Evolutionary conservation across 164 flowering plant genomes (phyloP).

Genomic region (Vitis cinerea): DNA sequence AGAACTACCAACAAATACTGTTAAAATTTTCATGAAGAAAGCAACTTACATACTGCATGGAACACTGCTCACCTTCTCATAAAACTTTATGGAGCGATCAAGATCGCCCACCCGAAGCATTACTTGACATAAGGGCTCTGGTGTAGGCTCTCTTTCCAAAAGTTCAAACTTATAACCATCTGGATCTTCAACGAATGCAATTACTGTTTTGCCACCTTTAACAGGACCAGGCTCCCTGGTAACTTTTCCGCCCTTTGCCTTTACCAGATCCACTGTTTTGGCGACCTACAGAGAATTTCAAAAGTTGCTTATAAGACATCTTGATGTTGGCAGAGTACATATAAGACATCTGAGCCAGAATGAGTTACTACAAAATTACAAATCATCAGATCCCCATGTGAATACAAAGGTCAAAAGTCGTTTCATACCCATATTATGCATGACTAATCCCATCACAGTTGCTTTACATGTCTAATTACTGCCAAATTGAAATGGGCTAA

Average conservation of each 20-base stretch:
- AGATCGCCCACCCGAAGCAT: slow-evolving; percentile 56
- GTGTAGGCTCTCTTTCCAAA: slow-evolving; percentile 30
- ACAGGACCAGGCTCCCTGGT: slow-evolving; percentile 42
- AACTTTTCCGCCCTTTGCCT: slow-evolving; percentile 48
- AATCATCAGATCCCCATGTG: too few species aligned
- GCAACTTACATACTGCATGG: not conserved
- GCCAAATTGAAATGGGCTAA: not conserved
- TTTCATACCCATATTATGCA: too few species aligned
- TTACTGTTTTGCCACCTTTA: slow-evolving; percentile 30
- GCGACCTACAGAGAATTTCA: slow-evolving; percentile 23
- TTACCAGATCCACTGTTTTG: slow-evolving; percentile 36
- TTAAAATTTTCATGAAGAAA: not conserved
- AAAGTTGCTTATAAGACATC: not conserved
- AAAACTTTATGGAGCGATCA: slow-evolving; percentile 39
- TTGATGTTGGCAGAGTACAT: too few species aligned
- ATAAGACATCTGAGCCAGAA: not conserved
- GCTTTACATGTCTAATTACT: not conserved
- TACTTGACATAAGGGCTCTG: slow-evolving; percentile 46
- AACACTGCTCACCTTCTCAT: slow-evolving; percentile 34
- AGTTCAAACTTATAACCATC: slow-evolving; percentile 48
- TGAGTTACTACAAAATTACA: too few species aligned
- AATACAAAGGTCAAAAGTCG: too few species aligned
- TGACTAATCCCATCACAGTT: too few species aligned
- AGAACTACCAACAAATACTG: not conserved
- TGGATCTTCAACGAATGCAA: slow-evolving; percentile 46